Evolutionary conservation across 257 asterid species (phyloP).

Genomic region (Dorcoceras hygrometricum): DNA sequence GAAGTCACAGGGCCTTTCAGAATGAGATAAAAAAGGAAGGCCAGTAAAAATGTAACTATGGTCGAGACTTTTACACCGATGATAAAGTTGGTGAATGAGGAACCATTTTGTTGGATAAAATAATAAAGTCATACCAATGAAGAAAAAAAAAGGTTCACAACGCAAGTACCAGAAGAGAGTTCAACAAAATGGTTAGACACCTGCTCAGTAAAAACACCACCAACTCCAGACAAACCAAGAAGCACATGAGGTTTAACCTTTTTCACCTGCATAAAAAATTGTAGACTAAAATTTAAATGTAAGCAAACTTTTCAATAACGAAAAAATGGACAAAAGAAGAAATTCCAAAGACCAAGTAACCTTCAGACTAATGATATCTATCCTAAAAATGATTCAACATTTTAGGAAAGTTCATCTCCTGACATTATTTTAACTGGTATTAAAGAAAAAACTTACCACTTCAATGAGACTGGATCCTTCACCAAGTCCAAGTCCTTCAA

Average conservation of each 20-base stretch:
- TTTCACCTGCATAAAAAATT: constrained; percentile 65
- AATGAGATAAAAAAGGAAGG: not conserved
- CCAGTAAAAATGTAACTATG: not conserved
- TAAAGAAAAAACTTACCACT: constrained; percentile 55
- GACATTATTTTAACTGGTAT: not conserved
- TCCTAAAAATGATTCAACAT: constrained; percentile 20
- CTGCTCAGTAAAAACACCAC: constrained; percentile 88
- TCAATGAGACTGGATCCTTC: constrained; percentile 89
- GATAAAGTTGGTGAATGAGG: constrained; percentile 10
- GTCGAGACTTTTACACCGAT: constrained; percentile 1
- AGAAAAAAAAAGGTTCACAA: constrained; percentile 15
- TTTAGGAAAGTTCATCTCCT: not conserved
- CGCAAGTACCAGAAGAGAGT: constrained; percentile 17
- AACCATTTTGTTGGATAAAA: constrained; percentile 2
- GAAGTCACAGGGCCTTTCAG: not conserved
- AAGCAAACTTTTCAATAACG: constrained; percentile 4
- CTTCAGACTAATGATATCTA: constrained; percentile 14
- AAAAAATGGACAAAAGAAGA: constrained; percentile 2
- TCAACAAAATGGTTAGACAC: constrained; percentile 34
- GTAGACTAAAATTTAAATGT: constrained; percentile 22
- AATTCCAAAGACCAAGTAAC: not conserved
- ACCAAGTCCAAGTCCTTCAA: constrained; percentile 61
- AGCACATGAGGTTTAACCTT: constrained; percentile 96
- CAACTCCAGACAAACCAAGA: constrained; percentile 98
- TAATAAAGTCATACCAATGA: constrained; percentile 13